Base-by-base conservation (phyloP, 352 stramenopile species). In the Peronospora farinosa region DNA sequence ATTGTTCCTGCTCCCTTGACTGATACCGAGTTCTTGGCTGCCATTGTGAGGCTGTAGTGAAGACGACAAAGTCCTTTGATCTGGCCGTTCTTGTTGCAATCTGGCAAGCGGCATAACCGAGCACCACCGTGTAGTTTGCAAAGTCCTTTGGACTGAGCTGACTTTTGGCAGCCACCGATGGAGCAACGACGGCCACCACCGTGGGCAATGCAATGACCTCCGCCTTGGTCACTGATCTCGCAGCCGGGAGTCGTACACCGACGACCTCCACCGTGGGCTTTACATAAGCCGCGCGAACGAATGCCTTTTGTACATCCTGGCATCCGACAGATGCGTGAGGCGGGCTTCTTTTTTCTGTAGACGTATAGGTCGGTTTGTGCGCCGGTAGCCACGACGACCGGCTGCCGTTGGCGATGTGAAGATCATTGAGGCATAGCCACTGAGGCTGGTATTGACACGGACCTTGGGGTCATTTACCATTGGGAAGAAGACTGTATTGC, bases 101-200 rank as follows among this genome's bases (percentile, higher is more conserved):
- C 74, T 0, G 59, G 58, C 33, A 88, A 47, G 16, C 73, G 72
- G 59, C 84, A 95, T 13, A 81, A 67, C 23, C 79, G 74, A 28
- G 78, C 81, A 44, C 84, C 84, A 9, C 82, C 84, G 46, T 95
- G 84, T 5, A 87, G 64, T 63, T 92, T 93, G 60, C 84, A 95
- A 0, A 88, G 55, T 0, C 84, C 84, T 42, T 86, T 78, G 30
- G 77, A 90, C 52, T 93, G 82, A 13, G 82, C 83, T 21, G 80
- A 90, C 57, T 92, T 90, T 36, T 80, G 63, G 39, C 83, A 93
- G n/a, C 75, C 78, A n/a, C 35, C 31, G 42, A 79, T 43, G 7
- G 60, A 80, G 53, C 80, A 92, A 28, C 75, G 71, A 23, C 67
- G 67, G 12, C 80, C 80, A 16, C 80, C 80, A 25, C 80, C 80